Percentiles rank a stretch among this genome's conserved stretches.
Evolutionary conservation across 441 rosid species (phyloP).

Genomic region (Hura crepitans): DNA sequence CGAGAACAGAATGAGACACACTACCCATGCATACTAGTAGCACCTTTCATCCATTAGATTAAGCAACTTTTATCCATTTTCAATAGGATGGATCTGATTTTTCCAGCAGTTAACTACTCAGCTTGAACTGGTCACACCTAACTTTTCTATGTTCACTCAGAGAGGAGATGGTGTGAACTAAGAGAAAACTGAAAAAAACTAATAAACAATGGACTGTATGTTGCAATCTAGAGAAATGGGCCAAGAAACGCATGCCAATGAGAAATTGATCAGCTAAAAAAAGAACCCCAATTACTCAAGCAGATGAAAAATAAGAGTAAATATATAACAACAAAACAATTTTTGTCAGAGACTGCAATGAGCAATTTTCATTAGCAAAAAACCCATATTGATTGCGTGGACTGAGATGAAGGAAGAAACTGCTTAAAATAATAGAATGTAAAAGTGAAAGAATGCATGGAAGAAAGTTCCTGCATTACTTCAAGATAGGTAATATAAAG

Average conservation of each 20-base stretch:
- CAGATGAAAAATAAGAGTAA: background rate
- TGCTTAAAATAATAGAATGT: background rate
- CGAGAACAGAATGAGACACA: background rate
- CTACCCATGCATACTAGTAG: background rate
- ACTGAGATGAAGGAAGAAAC: background rate
- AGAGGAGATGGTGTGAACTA: background rate
- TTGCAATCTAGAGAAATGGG: background rate
- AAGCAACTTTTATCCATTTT: background rate
- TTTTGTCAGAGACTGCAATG: background rate
- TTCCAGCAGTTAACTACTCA: constrained; percentile 2
- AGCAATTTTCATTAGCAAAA: background rate
- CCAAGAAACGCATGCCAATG: background rate
- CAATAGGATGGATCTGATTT: background rate
- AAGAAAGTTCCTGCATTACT: background rate
- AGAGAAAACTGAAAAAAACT: background rate
- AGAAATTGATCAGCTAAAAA: background rate
- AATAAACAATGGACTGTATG: background rate
- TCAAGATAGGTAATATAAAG: background rate
- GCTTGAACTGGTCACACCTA: background rate
- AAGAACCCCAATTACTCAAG: background rate
- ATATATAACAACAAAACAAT: background rate
- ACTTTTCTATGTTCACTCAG: background rate
- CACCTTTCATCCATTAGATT: background rate
- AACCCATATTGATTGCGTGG: background rate
- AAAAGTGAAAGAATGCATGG: background rate